Evolutionary conservation across 176 grass and related monocot species (phyloP).

Genomic region (Rhynchospora tenuis): DNA sequence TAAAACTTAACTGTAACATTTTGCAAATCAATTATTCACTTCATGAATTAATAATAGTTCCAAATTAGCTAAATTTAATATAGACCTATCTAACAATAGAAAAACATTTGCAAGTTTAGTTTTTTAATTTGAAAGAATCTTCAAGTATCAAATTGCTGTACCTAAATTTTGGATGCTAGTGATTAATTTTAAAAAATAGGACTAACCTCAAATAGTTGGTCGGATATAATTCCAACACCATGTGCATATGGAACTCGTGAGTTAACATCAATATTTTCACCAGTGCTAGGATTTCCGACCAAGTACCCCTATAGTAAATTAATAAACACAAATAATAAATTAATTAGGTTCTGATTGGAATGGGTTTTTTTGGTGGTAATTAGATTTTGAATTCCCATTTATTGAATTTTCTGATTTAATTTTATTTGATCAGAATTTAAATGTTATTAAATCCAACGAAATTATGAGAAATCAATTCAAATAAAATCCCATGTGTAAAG

Average conservation of each 20-base stretch:
- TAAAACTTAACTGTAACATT: not conserved
- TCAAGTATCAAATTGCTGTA: not conserved
- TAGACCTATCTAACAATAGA: not conserved
- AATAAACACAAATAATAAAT: not conserved
- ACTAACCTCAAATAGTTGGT: constrained; percentile 50
- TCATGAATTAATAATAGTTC: not conserved
- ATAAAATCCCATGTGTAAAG: too few species aligned
- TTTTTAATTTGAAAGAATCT: not conserved
- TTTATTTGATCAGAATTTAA: too few species aligned
- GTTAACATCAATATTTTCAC: not conserved
- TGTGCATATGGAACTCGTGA: constrained; percentile 43
- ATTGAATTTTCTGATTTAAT: too few species aligned
- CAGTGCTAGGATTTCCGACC: constrained; percentile 34
- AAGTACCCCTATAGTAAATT: constrained; percentile 34
- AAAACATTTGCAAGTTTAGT: not conserved
- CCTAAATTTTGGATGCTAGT: not conserved
- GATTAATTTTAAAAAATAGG: not conserved
- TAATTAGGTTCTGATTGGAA: too few species aligned
- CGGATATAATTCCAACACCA: constrained; percentile 45
- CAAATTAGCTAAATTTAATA: not conserved
- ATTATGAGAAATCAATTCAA: too few species aligned
- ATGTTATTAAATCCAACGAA: too few species aligned
- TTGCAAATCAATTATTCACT: not conserved
- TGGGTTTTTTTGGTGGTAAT: too few species aligned
- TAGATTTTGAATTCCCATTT: too few species aligned